Evolutionary conservation across 1,139 yeast species (phyloP), one percentile per base, ranked within the genome.

Genomic region (Nadsonia commutata): DNA sequence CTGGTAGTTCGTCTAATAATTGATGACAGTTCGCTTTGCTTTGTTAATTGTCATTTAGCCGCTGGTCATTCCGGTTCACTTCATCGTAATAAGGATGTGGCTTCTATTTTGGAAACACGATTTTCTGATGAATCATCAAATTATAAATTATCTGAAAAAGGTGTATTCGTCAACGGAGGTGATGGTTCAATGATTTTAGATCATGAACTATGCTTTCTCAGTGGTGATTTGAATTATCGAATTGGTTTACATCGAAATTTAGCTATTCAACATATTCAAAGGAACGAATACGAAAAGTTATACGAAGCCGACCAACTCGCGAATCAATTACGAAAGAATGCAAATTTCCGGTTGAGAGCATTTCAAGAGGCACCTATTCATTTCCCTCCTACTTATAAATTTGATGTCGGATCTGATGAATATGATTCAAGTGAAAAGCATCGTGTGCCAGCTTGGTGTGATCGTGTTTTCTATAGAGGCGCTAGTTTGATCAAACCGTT

Each of bases 381-480:
- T 42, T 90, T 90, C 55, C 70, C 76, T 4, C 98, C 98, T 4
- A 90, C 98, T 2, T 90, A 90, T 64, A 90, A 90, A 60, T 90
- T 78, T 60, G 96, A 90, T 58, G 78, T 81, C 47, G 94, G 94
- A 2, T 75, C 86, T 1, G 72, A 73, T 49, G 61, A 56, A 13
- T 90, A 90, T 52, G 96, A 86, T 56, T 70, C 88, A 2, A 80
- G 94, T 39, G 97, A 88, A 56, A 90, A 90, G 60, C 90, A 81
- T 53, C 72, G 98, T 52, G 77, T 85, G 1, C 98, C 98, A 1
- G 90, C 97, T 0, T 90, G 98, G 98, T 88, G 97, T 7, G 98
- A 90, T 60, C 69, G 96, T 58, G 76, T 85, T 39, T 69, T 86
- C 43, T 82, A 71, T 56, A 68, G 72, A 39, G 79, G 82, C 36